Evolutionary conservation across 306 rosid species (phyloP), one percentile per base, ranked within the genome.

Genomic region (Cicer pinnatifidum): DNA sequence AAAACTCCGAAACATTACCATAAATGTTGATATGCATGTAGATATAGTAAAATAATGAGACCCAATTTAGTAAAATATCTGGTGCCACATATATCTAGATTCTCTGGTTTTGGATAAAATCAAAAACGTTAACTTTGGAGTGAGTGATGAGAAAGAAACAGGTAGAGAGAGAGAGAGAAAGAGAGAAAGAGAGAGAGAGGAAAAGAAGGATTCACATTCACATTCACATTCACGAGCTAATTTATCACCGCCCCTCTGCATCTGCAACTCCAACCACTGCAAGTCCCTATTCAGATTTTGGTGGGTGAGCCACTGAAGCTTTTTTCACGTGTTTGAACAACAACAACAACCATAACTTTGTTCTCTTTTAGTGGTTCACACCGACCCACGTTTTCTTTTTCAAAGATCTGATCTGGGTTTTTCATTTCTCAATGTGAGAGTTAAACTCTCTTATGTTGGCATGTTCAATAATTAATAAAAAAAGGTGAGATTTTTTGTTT

Each of bases 261-360:
- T 53, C 76, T 68, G 52, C 80, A 68, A 23, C 75, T 58, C 41
- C 76, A 83, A 71, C 86, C 44, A 58, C 71, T 63, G 62, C 78
- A 11, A 56, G 35, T 28, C 35, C 35, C 35, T 28, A 28, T 56
- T 9, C 23, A 20, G 52, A 12, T 37, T 67, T 73, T 16, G 66
- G 82, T 83, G 81, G 84, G 84, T 90, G 82, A 69, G 71, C 72
- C 72, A 3, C 35, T 28, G 35, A 28, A 28, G 35, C 35, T 28
- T 69, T 87, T 73, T 90, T 90, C 96, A 90, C 91, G 89, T 80
- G 92, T 76, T 71, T 69, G 7, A 73, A 50, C 87, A 79, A 75
- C 60, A 17, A 17, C 19, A 75, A 78, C 41, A 13, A n/a, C 3
- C 57, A 51, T 15, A 3, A 51, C 51, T 46, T 9, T 46, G 6